Evolutionary conservation across 169 alveolate species (phyloP), one percentile per base, ranked within the genome.

Genomic region (Cryptosporidium ryanae): DNA sequence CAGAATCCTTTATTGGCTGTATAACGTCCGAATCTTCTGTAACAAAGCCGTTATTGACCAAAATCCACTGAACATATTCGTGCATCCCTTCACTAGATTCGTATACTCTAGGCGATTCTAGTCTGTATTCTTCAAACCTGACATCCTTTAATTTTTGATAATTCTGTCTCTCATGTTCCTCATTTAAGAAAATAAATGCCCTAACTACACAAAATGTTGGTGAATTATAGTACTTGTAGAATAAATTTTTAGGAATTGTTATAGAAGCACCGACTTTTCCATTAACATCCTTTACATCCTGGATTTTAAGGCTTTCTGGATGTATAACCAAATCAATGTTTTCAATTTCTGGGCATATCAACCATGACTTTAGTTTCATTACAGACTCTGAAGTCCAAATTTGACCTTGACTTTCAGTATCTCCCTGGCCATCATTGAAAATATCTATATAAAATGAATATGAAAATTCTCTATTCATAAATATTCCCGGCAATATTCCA

Each of bases 211-310:
- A 76, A 50, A 55, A 76, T 27, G 87, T 76, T 32, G 87, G 87
- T 6, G 50, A 46, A 55, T 65, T 44, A 59, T 59, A 76, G 25
- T 55, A 76, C 32, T 55, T 76, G 27, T 64, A 27, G 43, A 76
- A 38, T 38, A 61, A 25, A 61, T 43, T 57, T 6, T 67, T 67
- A 38, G 87, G 87, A 76, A 76, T 76, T 21, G 31, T 59, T 21
- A 76, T 38, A 38, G 87, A 76, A 4, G 61, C 87, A 6, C 87
- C 87, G 63, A 76, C 76, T 46, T 59, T 76, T n/a, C 87, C 87
- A 23, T 70, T 71, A 23, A 61, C 23, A 38, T 25, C 54, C 5
- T 44, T 27, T 15, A 76, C 21, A 34, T 76, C 87, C 27, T 65
- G 52, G 17, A 76, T 32, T 15, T 15, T 3, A 15, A 76, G 63